Evolutionary conservation across 2,329 filamentous ascomycete species (phyloP), one percentile per base, ranked within the genome.

Genomic region (Emmonsia crescens): DNA sequence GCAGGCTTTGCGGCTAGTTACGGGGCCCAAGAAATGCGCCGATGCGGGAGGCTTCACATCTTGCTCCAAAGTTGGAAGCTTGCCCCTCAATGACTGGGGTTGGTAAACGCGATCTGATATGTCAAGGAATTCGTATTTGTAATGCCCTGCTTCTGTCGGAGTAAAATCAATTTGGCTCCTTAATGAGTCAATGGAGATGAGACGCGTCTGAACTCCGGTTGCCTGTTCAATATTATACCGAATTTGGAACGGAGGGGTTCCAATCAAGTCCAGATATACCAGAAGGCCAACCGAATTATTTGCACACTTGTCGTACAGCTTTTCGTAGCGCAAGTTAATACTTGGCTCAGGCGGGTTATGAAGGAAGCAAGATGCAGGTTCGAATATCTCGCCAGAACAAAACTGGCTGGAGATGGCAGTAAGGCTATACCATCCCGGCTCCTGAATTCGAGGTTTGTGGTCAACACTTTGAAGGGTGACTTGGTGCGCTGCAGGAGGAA

Each of bases 291-390:
- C 89, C 0, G 94, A 91, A 70, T 91, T 96, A 56, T 92, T 91
- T 42, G 92, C 93, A 73, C 94, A 99, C 72, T 95, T 96, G 74
- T 99, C 94, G 59, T 90, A 89, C 51, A 99, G 91, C 64, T 91
- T 87, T 68, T 96, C 89, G 6, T 85, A 82, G 38, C 82, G 83
- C 57, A 99, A 79, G 4, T 84, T 80, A 62, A 99, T 74, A 61
- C 87, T 85, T 10, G 94, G 94, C 75, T 96, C 87, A 0, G 94
- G 87, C 5, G 94, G 94, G 66, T 97, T 99, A 66, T 95, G 82
- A 60, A 99, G 79, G 62, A 96, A 80, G 73, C 93, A 97, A n/a
- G 92, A 94, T 2, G 93, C 89, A 33, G 94, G 94, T 73, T 99
- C 94, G 66, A 93, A 82, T 4, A 99, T 86, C 68, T 97, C 92